phyloP scores from a whole-genome alignment of 805 yeast genomes.

The Kurtzmaniella fragi region DNA sequence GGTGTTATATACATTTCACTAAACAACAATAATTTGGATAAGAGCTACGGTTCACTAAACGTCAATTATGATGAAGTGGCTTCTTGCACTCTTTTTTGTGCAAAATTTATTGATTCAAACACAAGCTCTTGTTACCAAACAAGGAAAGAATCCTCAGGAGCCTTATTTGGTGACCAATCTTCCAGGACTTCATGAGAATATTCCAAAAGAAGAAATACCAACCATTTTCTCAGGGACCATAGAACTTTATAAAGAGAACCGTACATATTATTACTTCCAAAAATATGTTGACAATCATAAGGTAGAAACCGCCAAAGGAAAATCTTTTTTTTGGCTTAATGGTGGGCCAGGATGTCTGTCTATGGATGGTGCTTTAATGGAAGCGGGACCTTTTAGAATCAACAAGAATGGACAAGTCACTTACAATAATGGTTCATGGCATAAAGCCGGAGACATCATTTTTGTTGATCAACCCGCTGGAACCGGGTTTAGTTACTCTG shows the following conservation, averaged over 20 bases:
- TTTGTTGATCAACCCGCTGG: conserved; percentile 95
- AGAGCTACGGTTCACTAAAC: too few species aligned
- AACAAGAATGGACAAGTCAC: conserved; percentile 36
- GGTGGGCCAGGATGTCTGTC: conserved; percentile 99
- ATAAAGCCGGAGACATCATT: conserved; percentile 67
- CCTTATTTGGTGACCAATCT: conserved; percentile 25
- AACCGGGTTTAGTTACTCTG: conserved; percentile 77
- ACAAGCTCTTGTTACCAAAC: neutral
- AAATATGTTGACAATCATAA: conserved; percentile 41
- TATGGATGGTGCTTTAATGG: conserved; percentile 94
- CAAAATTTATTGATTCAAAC: too few species aligned
- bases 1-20: too few species aligned
- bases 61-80: too few species aligned
- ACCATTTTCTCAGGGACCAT: conserved; percentile 66
- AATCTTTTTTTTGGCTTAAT: conserved; percentile 80
- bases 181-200: conserved; percentile 33
- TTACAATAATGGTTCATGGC: conserved; percentile 78
- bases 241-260: conserved; percentile 46
- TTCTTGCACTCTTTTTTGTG: too few species aligned
- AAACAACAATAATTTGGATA: too few species aligned
- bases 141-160: conserved; percentile 4
- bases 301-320: conserved; percentile 28
- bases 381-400: conserved; percentile 82
- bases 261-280: conserved; percentile 75
- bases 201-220: conserved; percentile 33